Evolutionary conservation across 225 moss, liverwort and hornwort genomes (phyloP).

Genomic region (Marchantia paleacea): DNA sequence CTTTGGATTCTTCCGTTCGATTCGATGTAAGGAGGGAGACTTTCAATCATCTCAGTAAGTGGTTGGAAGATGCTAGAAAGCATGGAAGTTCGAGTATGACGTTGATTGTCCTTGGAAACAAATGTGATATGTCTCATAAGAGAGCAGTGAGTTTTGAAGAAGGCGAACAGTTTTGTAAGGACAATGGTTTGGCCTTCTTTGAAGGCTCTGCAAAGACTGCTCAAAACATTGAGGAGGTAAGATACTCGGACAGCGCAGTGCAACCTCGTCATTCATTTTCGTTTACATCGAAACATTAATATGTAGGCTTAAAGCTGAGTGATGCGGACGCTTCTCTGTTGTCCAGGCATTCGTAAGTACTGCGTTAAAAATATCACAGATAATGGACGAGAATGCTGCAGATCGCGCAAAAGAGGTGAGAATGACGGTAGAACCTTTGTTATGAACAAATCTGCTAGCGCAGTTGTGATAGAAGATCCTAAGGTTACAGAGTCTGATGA

Average conservation of each 20-base stretch:
- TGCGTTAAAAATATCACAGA: conserved; percentile 84
- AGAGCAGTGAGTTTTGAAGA: conserved; percentile 92
- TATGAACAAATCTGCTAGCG: background rate
- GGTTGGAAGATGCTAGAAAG: conserved; percentile 92
- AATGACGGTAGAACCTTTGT: too few species aligned
- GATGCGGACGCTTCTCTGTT: background rate
- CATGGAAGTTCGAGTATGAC: conserved; percentile 90
- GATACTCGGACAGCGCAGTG: background rate
- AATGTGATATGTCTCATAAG: conserved; percentile 75
- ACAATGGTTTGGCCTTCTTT: conserved; percentile 80
- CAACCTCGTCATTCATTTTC: background rate
- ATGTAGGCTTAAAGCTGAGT: background rate
- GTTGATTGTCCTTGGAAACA: conserved; percentile 88
- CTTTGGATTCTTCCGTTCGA: background rate
- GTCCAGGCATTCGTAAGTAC: conserved; percentile 81
- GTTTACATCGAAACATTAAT: too few species aligned
- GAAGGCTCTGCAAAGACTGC: conserved; percentile 92
- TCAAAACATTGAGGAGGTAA: conserved; percentile 84
- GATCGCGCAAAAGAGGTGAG: conserved; percentile 79
- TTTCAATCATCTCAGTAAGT: conserved; percentile 86
- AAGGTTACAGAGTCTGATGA: background rate
- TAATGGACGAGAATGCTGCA: conserved; percentile 75
- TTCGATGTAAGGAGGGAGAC: conserved; percentile 66
- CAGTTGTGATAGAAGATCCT: background rate
- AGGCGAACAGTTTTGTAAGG: conserved; percentile 84